Evolutionary conservation across 768 basidiomycete genomes (phyloP).

Genomic region (Fistulinella prunicolor): DNA sequence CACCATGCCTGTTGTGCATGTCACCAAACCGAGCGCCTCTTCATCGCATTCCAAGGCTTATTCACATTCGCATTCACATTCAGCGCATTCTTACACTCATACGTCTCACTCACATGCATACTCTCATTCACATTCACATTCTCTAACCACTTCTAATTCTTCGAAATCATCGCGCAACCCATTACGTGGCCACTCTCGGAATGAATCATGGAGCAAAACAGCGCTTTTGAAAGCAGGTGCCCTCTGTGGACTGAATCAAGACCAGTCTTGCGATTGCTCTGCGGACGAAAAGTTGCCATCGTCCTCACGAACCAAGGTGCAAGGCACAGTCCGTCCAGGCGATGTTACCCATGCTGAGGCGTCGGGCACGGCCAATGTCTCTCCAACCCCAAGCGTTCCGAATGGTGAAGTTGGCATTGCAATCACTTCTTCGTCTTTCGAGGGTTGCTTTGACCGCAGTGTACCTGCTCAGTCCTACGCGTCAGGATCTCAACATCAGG

Average conservation of each 20-base stretch:
- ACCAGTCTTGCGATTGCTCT: slow-evolving; percentile 25
- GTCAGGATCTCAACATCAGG: neutral
- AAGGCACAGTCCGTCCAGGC: slow-evolving; percentile 12
- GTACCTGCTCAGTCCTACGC: too few species aligned
- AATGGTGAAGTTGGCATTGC: slow-evolving; percentile 42
- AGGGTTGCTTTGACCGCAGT: slow-evolving; percentile 18
- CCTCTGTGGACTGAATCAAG: slow-evolving; percentile 24
- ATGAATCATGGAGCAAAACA: slow-evolving; percentile 38
- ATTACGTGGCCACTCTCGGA: slow-evolving; percentile 31
- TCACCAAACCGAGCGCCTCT: slow-evolving; percentile 16
- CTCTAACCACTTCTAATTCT: slow-evolving; percentile 33
- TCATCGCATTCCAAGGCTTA: slow-evolving; percentile 28
- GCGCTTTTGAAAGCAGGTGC: slow-evolving; percentile 36
- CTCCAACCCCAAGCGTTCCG: slow-evolving; percentile 30
- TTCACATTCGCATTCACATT: slow-evolving; percentile 29
- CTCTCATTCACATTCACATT: slow-evolving; percentile 39
- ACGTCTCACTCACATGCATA: slow-evolving; percentile 25
- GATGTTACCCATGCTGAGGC: neutral
- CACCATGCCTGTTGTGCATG: slow-evolving; percentile 41
- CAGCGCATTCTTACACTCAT: slow-evolving; percentile 18
- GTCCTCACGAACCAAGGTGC: slow-evolving; percentile 20
- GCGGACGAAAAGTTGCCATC: slow-evolving; percentile 24
- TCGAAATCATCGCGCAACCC: slow-evolving; percentile 29
- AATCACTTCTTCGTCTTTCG: slow-evolving; percentile 36
- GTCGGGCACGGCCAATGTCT: slow-evolving; percentile 14